Evolutionary conservation across 2,329 filamentous ascomycete genomes (phyloP), one percentile per base, ranked within the genome.

Genomic region (Colletotrichum sp.): DNA sequence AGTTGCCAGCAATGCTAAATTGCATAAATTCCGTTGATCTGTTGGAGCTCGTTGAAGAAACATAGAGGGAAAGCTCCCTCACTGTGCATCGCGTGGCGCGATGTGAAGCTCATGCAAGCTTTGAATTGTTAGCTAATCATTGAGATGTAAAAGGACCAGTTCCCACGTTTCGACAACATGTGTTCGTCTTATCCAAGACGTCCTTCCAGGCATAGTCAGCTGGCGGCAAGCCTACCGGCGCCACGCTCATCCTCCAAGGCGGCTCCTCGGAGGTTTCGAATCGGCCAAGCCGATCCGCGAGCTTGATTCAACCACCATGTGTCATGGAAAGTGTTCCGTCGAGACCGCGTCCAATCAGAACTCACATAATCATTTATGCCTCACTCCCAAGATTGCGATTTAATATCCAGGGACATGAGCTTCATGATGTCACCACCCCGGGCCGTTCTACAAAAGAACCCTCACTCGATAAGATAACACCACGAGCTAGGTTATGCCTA

Each of bases 11-110:
- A 12, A 49, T 4, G 3, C 44, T 13, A 0, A 7, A 7, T 49
- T 7, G 10, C 0, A 49, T 21, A 0, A 13, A 21, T 21, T 18
- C 10, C 10, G n/a, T 3, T 6, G 0, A 21, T 13, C 3, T 52
- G 44, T 52, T 52, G 44, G n/a, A 1, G n/a, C 39, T 44, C 10
- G 6, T 21, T 4, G 5, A n/a, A 49, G 39, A 49, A 12, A 0
- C 9, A 21, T 0, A 3, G 18, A 21, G 4, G 10, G 44, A 1
- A 21, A 21, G 44, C 9, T 52, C n/a, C 3, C 10, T 52, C 44
- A 13, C 6, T 21, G 4, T 21, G 44, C n/a, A 13, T 52, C n/a
- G 10, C 2, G 44, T 21, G 44, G 2, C 6, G 6, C 1, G 10
- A 52, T 21, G 0, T 21, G 10, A 52, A n/a, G 18, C 18, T 12